Evolutionary conservation across 75 land plant genomes (phyloP), one percentile per base, ranked within the genome.

Genomic region (Pinus tabuliformis): DNA sequence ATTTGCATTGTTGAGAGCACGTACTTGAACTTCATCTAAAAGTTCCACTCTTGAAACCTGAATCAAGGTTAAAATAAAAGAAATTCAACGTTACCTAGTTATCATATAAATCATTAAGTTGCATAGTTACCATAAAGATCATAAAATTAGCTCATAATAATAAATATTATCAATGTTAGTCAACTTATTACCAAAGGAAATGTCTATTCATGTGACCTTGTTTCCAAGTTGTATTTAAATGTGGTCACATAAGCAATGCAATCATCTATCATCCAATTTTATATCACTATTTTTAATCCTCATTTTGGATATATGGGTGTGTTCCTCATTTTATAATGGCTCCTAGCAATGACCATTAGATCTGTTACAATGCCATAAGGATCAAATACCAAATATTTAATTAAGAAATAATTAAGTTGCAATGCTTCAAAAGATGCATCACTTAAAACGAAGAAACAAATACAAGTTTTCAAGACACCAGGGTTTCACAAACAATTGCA

Each of bases 1-100:
- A 81, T 97, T 97, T 70, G 99, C 99, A 80, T 80, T 56, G 80
- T 97, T 97, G 59, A 97, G 82, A 37, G 98, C 95, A 79, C 80
- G 93, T 49, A 97, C 76, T 77, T 90, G 94, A 81, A 92, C 98
- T 68, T 97, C 99, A 86, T 97, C 99, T 78, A 97, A 65, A 3
- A 97, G 81, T 74, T 97, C 99, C 28, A 97, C 92, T 76, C 99
- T 88, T 58, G 99, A 95, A 3, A 95, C 99, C 99, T 97, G 79
- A 58, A 71, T 59, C 54, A 66, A 63, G 24, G 54, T 21, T 39
- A 56, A 58, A 6, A 30, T 75, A 26, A 6, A 76, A 56, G 18
- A 24, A 62, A 54, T 36, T 20, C 18, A 36, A 58, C 65, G 22
- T 16, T 57, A 80, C 2, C 16, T 49, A 57, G 28, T 30, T 26